Conservation (phyloP, 2,329 filamentous ascomycete species). For the Pseudonectria foliicola region DNA sequence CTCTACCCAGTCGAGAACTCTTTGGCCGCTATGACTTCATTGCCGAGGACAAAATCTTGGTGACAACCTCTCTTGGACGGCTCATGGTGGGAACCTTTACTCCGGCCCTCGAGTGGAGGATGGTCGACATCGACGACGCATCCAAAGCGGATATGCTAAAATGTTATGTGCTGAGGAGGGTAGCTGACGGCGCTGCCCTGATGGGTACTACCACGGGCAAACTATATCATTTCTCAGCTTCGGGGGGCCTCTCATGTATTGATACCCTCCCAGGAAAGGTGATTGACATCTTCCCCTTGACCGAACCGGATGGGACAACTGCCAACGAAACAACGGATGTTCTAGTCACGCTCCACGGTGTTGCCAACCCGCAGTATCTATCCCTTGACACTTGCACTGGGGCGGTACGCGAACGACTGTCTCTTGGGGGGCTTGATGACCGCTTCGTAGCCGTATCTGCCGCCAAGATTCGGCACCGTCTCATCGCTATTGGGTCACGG, state of each 20-base stretch:
- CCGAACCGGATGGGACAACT: slow-evolving; percentile 1
- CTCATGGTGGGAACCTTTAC: slow-evolving; percentile 42
- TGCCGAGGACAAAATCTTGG: slow-evolving; percentile 43
- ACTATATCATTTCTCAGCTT: slow-evolving; percentile 37
- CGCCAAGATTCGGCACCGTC: slow-evolving; percentile 29
- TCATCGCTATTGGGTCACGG: slow-evolving; percentile 47
- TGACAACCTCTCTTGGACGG: slow-evolving; percentile 54
- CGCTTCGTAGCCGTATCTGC: slow-evolving; percentile 45
- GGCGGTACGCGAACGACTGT: slow-evolving; percentile 20
- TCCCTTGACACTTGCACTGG: slow-evolving; percentile 28
- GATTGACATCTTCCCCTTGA: slow-evolving; percentile 41
- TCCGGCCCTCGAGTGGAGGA: slow-evolving; percentile 33
- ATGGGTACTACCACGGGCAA: slow-evolving; percentile 43
- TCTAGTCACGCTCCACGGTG: slow-evolving; percentile 41
- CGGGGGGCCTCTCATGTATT: slow-evolving; percentile 26
- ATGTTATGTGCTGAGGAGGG: slow-evolving; percentile 41
- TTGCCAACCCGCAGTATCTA: slow-evolving; percentile 36
- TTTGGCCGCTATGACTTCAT: slow-evolving; percentile 61
- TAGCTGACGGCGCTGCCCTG: slow-evolving; percentile 32
- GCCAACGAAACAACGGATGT: slow-evolving; percentile 22
- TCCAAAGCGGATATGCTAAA: slow-evolving; percentile 33
- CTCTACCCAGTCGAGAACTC: slow-evolving; percentile 25
- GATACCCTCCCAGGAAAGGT: slow-evolving; percentile 40
- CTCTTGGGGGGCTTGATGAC: slow-evolving; percentile 34
- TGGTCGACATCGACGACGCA: slow-evolving; percentile 29